Evolutionary conservation across 2,329 filamentous ascomycete genomes (phyloP).

Genomic region (Pestalotiopsis sp.): DNA sequence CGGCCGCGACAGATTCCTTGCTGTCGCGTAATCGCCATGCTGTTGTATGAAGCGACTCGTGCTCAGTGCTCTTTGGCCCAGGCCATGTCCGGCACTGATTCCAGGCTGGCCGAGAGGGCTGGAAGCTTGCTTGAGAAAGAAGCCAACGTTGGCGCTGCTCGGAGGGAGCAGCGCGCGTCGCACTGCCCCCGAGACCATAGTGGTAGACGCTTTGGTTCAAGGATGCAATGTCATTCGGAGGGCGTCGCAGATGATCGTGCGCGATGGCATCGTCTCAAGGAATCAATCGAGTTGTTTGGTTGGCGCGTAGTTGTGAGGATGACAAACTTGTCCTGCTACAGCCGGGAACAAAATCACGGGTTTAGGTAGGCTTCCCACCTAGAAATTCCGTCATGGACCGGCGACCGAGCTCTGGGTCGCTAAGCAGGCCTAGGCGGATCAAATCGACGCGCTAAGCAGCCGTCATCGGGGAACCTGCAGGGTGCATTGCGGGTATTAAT

Average conservation of each 20-base stretch:
- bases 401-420: neutral
- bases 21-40: neutral
- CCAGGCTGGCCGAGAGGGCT: conserved; percentile 11
- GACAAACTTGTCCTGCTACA: neutral
- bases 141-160: conserved; percentile 39
- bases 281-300: neutral
- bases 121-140: conserved; percentile 20
- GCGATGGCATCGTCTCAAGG: conserved; percentile 21
- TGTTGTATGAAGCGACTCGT: neutral
- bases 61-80: neutral
- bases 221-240: conserved; percentile 21
- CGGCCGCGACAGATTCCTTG: neutral
- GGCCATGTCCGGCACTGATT: neutral
- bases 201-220: conserved; percentile 27
- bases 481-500: neutral
- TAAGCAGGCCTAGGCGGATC: neutral
- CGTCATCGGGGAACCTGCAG: neutral
- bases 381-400: neutral
- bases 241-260: conserved; percentile 10
- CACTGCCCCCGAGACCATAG: conserved; percentile 53
- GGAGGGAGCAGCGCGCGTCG: conserved; percentile 53
- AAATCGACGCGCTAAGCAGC: neutral
- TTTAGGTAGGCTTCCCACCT: neutral
- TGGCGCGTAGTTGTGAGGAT: neutral
- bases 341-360: neutral